These are phyloP conservation scores for Ambrosiella beaveri DNA, from an alignment of 2,329 filamentous ascomycete genomes.

Conservation along the genomic window DNA sequence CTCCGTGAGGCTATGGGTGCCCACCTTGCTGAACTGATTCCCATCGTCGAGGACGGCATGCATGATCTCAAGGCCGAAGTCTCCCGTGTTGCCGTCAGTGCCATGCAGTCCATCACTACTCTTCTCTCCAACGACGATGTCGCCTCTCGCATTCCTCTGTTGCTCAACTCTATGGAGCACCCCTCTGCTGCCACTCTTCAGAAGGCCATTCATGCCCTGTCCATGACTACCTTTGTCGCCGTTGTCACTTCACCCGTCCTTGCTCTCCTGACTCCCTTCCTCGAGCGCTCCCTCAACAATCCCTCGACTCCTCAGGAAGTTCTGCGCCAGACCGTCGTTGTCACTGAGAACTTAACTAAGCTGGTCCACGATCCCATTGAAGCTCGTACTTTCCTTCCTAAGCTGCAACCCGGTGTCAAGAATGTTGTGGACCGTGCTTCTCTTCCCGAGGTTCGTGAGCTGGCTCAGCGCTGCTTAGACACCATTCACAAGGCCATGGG, in stretches of 20 bases:
- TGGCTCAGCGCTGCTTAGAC: conserved; percentile 63
- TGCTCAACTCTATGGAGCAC: conserved; percentile 90
- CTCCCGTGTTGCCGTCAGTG: conserved; percentile 74
- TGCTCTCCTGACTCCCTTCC: conserved; percentile 79
- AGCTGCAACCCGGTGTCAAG: conserved; percentile 86
- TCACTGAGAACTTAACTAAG: conserved; percentile 95
- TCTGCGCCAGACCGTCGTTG: conserved; percentile 84
- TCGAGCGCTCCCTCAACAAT: conserved; percentile 85
- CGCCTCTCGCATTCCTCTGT: conserved; percentile 71
- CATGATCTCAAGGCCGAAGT: conserved; percentile 87
- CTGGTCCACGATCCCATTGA: conserved; percentile 91
- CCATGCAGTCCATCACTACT: conserved; percentile 79
- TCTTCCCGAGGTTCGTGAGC: conserved; percentile 81
- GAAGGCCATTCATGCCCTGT: conserved; percentile 91
- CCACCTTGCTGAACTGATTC: conserved; percentile 72
- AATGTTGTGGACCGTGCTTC: conserved; percentile 74
- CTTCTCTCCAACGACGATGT: conserved; percentile 96
- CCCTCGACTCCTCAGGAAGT: conserved; percentile 87
- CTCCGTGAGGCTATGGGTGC: conserved; percentile 81
- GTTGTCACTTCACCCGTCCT: conserved; percentile 90
- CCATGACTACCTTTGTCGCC: conserved; percentile 96
- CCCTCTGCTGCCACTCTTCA: conserved; percentile 76
- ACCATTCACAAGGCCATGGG: conserved; percentile 86
- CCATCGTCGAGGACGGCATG: conserved; percentile 83
- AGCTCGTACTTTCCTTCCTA: conserved; percentile 85